A percentile compares a stretch with the other conserved stretches of the same genome.
Evolutionary conservation across 2,329 filamentous ascomycete species (phyloP).

Genomic region (Claviceps paspali): DNA sequence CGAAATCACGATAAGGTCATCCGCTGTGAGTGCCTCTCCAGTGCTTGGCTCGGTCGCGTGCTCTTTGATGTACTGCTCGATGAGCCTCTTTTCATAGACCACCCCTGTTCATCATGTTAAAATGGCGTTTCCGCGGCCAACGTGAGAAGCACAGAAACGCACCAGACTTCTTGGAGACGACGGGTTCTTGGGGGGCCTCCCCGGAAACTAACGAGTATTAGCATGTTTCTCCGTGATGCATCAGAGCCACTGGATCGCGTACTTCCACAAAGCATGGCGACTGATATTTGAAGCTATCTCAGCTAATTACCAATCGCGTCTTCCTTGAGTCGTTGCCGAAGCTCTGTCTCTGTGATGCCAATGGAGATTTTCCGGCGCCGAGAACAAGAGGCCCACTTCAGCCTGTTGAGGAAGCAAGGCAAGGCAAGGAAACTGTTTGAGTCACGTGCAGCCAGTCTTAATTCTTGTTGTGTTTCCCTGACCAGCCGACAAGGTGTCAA

Average conservation of each 20-base stretch:
- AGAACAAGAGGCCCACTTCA: slow-evolving; percentile 1
- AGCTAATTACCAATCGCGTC: slow-evolving; percentile 8
- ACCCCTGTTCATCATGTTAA: slow-evolving; percentile 39
- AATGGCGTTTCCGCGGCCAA: background rate
- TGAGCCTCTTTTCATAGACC: slow-evolving; percentile 87
- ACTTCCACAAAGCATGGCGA: slow-evolving; percentile 35
- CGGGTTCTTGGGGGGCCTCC: slow-evolving; percentile 86
- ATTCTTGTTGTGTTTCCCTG: background rate
- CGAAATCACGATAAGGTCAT: slow-evolving; percentile 82
- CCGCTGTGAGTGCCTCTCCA: slow-evolving; percentile 65
- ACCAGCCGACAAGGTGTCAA: no score
- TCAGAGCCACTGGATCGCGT: slow-evolving; percentile 8
- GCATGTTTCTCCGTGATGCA: background rate
- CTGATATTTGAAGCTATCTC: slow-evolving; percentile 12
- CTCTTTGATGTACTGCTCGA: slow-evolving; percentile 88
- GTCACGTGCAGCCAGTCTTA: slow-evolving; percentile 1
- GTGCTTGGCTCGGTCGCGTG: slow-evolving; percentile 86
- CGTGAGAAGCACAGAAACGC: slow-evolving; percentile 19
- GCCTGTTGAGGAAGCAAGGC: background rate
- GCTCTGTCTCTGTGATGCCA: slow-evolving; percentile 2
- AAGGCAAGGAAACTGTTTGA: background rate
- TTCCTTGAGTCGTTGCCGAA: slow-evolving; percentile 4
- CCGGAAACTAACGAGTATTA: slow-evolving; percentile 59
- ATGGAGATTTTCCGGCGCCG: slow-evolving; percentile 11
- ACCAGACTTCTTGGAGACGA: slow-evolving; percentile 91